Evolutionary conservation across 148 eudicot species (phyloP).

Genomic region (Silene conica): DNA sequence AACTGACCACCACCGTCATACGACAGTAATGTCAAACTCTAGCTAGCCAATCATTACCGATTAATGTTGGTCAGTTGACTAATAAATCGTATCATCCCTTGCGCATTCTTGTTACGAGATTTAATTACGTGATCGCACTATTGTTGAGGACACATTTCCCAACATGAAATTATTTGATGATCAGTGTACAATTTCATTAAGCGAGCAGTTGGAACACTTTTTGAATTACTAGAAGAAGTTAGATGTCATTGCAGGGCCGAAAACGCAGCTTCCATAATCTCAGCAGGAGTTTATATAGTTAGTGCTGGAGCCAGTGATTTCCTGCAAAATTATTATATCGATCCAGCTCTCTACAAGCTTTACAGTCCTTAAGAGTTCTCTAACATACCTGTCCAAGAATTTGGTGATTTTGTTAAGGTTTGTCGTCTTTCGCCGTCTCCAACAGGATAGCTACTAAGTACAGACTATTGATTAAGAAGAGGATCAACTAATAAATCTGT

Average conservation of each 20-base stretch:
- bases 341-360: too few species aligned
- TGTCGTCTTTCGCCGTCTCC: neutral
- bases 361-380: constrained; percentile 48
- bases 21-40: too few species aligned
- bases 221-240: constrained; percentile 48
- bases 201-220: constrained; percentile 45
- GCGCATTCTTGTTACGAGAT: too few species aligned
- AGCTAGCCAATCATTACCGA: too few species aligned
- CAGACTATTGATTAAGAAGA: too few species aligned
- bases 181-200: constrained; percentile 44
- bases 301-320: constrained; percentile 68
- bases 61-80: too few species aligned
- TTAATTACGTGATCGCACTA: too few species aligned
- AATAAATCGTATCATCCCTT: too few species aligned
- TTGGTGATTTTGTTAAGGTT: constrained; percentile 48
- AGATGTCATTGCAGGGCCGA: constrained; percentile 35
- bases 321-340: constrained; percentile 61
- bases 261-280: constrained; percentile 44
- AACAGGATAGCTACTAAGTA: too few species aligned
- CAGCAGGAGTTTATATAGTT: constrained; percentile 41
- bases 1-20: too few species aligned
- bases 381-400: constrained; percentile 37
- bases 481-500: too few species aligned
- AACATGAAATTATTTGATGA: neutral
- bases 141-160: too few species aligned